A percentile compares a stretch with the other conserved stretches of the same genome.
Conservation (phyloP, 169 alveolate genomes). For the Eimeria mitis region DNA sequence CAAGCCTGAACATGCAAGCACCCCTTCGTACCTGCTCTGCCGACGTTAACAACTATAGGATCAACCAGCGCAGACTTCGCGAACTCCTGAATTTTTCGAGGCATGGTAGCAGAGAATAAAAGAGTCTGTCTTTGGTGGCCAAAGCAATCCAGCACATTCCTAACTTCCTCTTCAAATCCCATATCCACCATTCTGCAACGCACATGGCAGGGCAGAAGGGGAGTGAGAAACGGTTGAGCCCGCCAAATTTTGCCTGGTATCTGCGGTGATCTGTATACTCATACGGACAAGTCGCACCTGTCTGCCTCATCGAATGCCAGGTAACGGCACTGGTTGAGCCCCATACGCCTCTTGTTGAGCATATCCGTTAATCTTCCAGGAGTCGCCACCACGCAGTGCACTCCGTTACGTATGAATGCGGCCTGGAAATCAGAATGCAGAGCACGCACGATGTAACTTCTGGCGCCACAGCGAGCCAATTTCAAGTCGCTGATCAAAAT, state of each 20-base stretch:
- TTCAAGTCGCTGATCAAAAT: not conserved
- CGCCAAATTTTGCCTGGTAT: not conserved
- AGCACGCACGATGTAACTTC: not conserved
- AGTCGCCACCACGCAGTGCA: slow-evolving; percentile 98
- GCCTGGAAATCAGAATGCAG: slow-evolving; percentile 52
- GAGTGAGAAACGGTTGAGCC: not conserved
- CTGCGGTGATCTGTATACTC: no score
- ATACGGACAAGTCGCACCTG: slow-evolving; percentile 83
- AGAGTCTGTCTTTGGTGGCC: slow-evolving; percentile 96
- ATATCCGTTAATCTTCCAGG: slow-evolving; percentile 99
- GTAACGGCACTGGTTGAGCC: slow-evolving; percentile 93
- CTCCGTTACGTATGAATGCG: slow-evolving; percentile 89
- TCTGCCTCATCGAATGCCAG: slow-evolving; percentile 99
- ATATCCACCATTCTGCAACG: slow-evolving; percentile 93
- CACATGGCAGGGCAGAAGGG: not conserved
- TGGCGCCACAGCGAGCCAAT: not conserved
- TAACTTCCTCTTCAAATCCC: slow-evolving; percentile 98
- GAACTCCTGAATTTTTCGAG: slow-evolving; percentile 97
- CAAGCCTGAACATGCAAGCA: not conserved
- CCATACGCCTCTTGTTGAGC: slow-evolving; percentile 92
- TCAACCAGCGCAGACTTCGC: slow-evolving; percentile 95
- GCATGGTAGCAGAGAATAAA: slow-evolving; percentile 99
- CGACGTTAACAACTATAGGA: slow-evolving; percentile 97
- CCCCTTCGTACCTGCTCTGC: slow-evolving; percentile 90
- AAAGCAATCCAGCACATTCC: slow-evolving; percentile 94